These are phyloP conservation scores for Cercophora scortea DNA, from an alignment of 495 filamentous ascomycete genomes.

Conservation along the genomic window DNA sequence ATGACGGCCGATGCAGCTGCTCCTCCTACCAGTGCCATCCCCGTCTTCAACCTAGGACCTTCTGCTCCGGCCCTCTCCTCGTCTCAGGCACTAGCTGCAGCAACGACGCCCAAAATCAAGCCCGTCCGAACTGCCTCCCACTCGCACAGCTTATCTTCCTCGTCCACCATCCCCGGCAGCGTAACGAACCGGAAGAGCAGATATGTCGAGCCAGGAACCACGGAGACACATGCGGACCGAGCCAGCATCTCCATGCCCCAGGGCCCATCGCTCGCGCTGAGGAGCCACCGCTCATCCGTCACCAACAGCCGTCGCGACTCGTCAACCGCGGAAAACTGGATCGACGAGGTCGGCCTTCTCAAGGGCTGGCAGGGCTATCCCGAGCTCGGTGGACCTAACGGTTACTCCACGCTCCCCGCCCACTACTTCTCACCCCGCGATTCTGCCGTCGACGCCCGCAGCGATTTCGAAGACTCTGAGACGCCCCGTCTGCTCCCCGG, in stretches of 20 bases:
- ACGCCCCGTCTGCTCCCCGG: slow-evolving; percentile 32
- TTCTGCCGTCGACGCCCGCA: slow-evolving; percentile 14
- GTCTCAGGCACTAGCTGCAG: background rate
- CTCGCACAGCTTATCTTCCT: slow-evolving; percentile 16
- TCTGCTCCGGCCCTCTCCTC: background rate
- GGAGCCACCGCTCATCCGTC: slow-evolving; percentile 15
- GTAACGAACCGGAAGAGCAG: slow-evolving; percentile 42
- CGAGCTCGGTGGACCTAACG: slow-evolving; percentile 3
- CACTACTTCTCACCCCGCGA: slow-evolving; percentile 14
- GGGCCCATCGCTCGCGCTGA: background rate
- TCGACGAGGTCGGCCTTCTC: slow-evolving; percentile 15
- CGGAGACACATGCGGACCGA: slow-evolving; percentile 40
- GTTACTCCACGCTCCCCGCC: background rate
- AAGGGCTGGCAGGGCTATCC: slow-evolving; percentile 1
- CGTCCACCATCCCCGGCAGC: slow-evolving; percentile 13
- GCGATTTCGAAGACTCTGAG: slow-evolving; percentile 27
- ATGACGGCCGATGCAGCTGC: no score
- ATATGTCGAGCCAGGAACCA: slow-evolving; percentile 45
- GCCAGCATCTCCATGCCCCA: slow-evolving; percentile 57
- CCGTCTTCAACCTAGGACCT: background rate
- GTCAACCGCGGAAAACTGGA: slow-evolving; percentile 22
- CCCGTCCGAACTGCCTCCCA: slow-evolving; percentile 12
- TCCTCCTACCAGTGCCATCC: background rate
- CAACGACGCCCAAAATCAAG: slow-evolving; percentile 4
- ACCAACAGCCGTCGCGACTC: slow-evolving; percentile 22